Evolutionary conservation across 805 yeast species (phyloP), one percentile per base, ranked within the genome.

Genomic region (Lachancea sp.): DNA sequence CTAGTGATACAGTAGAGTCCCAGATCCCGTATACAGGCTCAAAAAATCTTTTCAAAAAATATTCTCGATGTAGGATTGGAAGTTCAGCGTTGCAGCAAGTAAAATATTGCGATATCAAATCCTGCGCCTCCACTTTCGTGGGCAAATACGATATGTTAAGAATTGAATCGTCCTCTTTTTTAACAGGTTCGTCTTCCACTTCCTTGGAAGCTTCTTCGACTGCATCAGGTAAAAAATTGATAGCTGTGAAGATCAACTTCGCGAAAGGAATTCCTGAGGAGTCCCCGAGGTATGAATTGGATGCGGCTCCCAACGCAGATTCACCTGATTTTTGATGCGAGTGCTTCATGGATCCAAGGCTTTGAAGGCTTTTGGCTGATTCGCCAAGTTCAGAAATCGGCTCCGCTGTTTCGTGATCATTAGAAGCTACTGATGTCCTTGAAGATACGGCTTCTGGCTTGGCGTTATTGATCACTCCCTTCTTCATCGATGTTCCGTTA

Each of bases 21-120:
- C 83, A 64, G 3, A 70, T 61, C 0, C 97, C 96, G 57, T 88
- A 88, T 1, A 88, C 70, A 0, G 96, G 96, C 49, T 77, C 75
- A 56, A 83, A 88, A 53, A 77, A 78, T 20, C 68, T 65, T 34
- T 66, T 65, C 31, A 89, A 60, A 52, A 87, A 88, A 48, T 73
- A 75, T 51, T 86, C 95, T 22, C 96, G 71, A 57, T 89, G 96
- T 35, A 88, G 62, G 3, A 89, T 70, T 0, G 97, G 96, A 20
- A 85, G 60, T 58, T 87, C 96, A 2, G 94, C 69, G 56, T 89
- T 88, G 12, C 89, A 75, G 51, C 83, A 88, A 16, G 83, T 76
- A 55, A 89, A 89, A 57, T 73, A 87, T 2, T 75, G 67, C 26
- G 77, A 70, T 7, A 87, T 54, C 32, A 83, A 70, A 37, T 70